phyloP scores from a whole-genome alignment of 805 yeast genomes.

The Candida tammaniensis region DNA sequence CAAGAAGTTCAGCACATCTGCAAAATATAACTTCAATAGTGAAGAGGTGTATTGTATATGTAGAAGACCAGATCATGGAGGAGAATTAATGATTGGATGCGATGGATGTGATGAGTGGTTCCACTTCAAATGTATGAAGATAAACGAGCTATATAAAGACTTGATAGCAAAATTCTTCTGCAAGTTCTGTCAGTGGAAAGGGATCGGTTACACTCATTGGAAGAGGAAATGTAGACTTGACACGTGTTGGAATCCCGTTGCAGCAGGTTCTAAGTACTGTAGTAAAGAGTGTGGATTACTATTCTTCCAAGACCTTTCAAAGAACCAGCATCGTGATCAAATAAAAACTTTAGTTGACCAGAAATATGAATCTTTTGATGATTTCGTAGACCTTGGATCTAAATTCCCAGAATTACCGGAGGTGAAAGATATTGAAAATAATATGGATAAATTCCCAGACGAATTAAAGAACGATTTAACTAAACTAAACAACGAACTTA shows the following conservation, averaged over 20 bases:
- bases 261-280: constrained; percentile 65
- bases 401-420: constrained; percentile 43
- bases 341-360: constrained; percentile 16
- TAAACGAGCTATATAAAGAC: constrained; percentile 48
- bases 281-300: constrained; percentile 62
- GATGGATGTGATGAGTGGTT: constrained; percentile 96
- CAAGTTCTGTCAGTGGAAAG: constrained; percentile 63
- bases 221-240: constrained; percentile 69
- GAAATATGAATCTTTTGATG: constrained; percentile 7
- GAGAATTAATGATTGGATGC: constrained; percentile 85
- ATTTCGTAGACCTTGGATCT: constrained; percentile 25
- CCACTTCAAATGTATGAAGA: constrained; percentile 74
- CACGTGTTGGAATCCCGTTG: constrained; percentile 56
- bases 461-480: constrained; percentile 18
- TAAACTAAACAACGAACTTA: constrained; percentile 17
- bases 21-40: constrained; percentile 46
- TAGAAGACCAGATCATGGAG: constrained; percentile 71
- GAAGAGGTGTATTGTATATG: constrained; percentile 78
- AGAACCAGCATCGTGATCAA: constrained; percentile 2
- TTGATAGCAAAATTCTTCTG: constrained; percentile 69
- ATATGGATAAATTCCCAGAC: constrained; percentile 17
- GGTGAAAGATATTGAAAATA: constrained; percentile 20
- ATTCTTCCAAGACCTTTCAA: constrained; percentile 21
- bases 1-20: constrained; percentile 31
- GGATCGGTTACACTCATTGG: constrained; percentile 58